phyloP scores from a whole-genome alignment of 176 grass and related monocot genomes.

The Carex pumila region DNA sequence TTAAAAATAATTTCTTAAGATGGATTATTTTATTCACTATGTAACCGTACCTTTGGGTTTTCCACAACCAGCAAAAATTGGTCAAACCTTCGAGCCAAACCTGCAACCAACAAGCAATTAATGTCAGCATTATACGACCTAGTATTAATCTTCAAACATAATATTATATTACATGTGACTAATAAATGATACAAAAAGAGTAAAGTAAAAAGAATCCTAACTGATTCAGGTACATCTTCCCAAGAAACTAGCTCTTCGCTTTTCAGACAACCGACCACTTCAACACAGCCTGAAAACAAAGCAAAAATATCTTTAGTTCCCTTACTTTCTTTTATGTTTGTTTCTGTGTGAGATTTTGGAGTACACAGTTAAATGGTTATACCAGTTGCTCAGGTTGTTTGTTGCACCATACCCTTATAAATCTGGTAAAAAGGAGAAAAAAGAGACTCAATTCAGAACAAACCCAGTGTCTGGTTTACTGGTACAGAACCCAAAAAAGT shows the following conservation, averaged over 20 bases:
- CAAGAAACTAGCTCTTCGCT: conserved; percentile 60
- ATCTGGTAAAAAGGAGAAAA: background rate
- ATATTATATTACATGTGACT: background rate
- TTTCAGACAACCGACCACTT: conserved; percentile 73
- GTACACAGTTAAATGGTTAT: background rate
- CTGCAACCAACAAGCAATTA: conserved; percentile 30
- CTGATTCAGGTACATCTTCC: conserved; percentile 67
- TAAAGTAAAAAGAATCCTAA: conserved; percentile 8
- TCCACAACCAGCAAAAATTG: conserved; percentile 89
- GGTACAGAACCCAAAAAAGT: background rate
- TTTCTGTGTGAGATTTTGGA: background rate
- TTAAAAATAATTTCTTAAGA: background rate
- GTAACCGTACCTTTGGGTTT: conserved; percentile 44
- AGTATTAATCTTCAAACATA: background rate
- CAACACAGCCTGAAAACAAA: conserved; percentile 55
- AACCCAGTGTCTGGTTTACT: background rate
- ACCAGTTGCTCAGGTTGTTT: background rate
- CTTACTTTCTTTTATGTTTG: background rate
- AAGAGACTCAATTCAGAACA: background rate
- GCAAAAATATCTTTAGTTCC: background rate
- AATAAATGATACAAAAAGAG: background rate
- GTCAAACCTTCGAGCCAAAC: conserved; percentile 75
- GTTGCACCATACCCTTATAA: background rate
- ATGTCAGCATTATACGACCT: background rate
- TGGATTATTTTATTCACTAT: background rate